Evolutionary conservation across 257 asterid genomes (phyloP).

Genomic region (Solanum appendiculatum): DNA sequence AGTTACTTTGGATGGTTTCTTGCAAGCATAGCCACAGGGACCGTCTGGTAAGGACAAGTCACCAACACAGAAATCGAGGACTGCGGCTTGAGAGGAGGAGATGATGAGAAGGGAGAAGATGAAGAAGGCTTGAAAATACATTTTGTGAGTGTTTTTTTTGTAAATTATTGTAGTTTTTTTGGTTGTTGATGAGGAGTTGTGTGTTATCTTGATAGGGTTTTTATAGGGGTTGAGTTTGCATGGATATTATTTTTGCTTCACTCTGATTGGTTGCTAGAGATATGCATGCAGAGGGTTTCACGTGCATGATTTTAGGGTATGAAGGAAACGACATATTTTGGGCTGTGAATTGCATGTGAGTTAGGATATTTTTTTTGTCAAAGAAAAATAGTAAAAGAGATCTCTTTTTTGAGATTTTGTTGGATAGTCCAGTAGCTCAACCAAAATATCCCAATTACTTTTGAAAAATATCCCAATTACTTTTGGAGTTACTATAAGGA

Average conservation of each 20-base stretch:
- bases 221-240: not conserved
- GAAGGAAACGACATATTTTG: constrained; percentile 8
- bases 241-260: not conserved
- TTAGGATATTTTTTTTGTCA: not conserved
- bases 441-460: too few relatives aligned
- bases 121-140: constrained; percentile 5
- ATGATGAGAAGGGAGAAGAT: constrained; percentile 19
- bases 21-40: constrained; percentile 64
- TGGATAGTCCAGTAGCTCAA: not conserved
- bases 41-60: constrained; percentile 32
- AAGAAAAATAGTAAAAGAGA: not conserved
- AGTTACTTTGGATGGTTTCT: constrained; percentile 33
- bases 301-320: not conserved
- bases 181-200: not conserved
- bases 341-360: constrained; percentile 21
- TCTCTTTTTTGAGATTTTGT: constrained; percentile 4
- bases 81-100: constrained; percentile 28
- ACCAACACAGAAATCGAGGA: constrained; percentile 64
- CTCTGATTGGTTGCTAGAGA: not conserved
- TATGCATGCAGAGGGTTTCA: constrained; percentile 1
- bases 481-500: not conserved
- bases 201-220: constrained; percentile 1
- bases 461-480: not conserved
- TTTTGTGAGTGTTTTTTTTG: constrained; percentile 8
- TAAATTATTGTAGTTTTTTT: not conserved